Evolutionary conservation across 192 early-diverging fungal genomes (phyloP), one percentile per base, ranked within the genome.

Genomic region (Rhizoclosmatium globosum): DNA sequence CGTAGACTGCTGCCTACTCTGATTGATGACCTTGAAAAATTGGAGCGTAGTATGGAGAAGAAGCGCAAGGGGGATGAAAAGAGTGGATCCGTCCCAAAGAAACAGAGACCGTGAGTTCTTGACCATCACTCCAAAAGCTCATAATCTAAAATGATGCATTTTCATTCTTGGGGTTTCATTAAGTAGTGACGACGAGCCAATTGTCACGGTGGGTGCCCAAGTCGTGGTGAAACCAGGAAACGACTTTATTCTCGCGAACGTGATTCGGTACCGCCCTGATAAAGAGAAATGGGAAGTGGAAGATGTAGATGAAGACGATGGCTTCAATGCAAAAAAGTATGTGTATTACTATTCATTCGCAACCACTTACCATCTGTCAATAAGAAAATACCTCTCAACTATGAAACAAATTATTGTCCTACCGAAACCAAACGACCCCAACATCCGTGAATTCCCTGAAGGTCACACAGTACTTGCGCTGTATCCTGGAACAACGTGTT

Each of bases 231-330:
- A 62, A 17, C 84, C 85, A 3, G 53, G 39, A 57, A 58, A 77
- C 68, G 84, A 86, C 47, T 86, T 83, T 83, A 79, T 87, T 31
- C 50, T 87, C 57, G 86, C 79, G 7, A 79, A 46, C 7, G 71
- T 87, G 9, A 41, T 85, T 38, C 23, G 64, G 41, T 87, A 71
- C 61, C 23, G 79, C 2, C 67, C 85, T 9, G 85, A 87, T 41
- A 70, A 69, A 61, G 57, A 80, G 46, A 85, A 81, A 75, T 83
- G 47, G 78, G 80, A 82, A 68, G 79, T 88, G 2, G 79, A 79
- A 50, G 87, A 88, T 67, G 84, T 79, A 9, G 87, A 88, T 45
- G 85, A 85, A 43, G 85, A 83, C 45, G 69, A 82, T 21, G 3
- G 71, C 67, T 1, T 75, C 76, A 13, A 57, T 43, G 57, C 75